Base-by-base conservation (phyloP, 805 yeast species). In the Ogataea trehalophila region DNA sequence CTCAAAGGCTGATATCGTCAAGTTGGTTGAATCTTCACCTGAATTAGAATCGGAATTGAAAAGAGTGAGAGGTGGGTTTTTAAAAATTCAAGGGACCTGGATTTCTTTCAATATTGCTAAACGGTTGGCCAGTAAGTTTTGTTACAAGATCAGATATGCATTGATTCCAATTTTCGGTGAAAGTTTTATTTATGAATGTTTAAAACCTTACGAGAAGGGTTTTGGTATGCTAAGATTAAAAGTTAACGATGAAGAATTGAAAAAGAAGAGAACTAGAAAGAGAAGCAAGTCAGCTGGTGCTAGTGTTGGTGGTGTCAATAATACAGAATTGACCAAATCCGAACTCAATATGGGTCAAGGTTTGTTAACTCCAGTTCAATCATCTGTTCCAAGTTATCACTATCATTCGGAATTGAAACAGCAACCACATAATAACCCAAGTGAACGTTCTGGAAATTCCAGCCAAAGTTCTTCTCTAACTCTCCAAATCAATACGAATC, bases 1-100 rank as follows among this genome's bases (percentile, higher is more conserved):
- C 62, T 66, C 75, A 29, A 87, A 86, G 65, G 88, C 92, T 3
- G 94, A 86, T 61, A 85, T 86, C 39, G 87, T 84, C 46, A 82
- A 81, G 63, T 68, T 87, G 39, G 69, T 87, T 33, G 89, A 85
- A 59, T 68, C 76, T 5, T 73, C 80, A 4, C 91, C 91, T 2
- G 80, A 80, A 56, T 71, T 81, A 45, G 87, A 79, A 54, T 77
- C 74, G 16, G 76, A 73, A 38, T 75, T 85, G 46, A 80, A 80
- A 57, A 76, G 96, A 43, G 88, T 90, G 15, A 72, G 97, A 46
- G 97, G 97, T 41, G 97, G 97, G 2, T 88, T 81, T 58, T 75
- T 90, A 54, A 89, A 89, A 70, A 88, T 91, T 54, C 97, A 90
- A 68, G 97, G 97, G 4, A 88, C 96, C 8, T 91, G 97, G 97